Conservation (phyloP, 2,329 filamentous ascomycete species). For the Ophiosphaerella korrae region DNA sequence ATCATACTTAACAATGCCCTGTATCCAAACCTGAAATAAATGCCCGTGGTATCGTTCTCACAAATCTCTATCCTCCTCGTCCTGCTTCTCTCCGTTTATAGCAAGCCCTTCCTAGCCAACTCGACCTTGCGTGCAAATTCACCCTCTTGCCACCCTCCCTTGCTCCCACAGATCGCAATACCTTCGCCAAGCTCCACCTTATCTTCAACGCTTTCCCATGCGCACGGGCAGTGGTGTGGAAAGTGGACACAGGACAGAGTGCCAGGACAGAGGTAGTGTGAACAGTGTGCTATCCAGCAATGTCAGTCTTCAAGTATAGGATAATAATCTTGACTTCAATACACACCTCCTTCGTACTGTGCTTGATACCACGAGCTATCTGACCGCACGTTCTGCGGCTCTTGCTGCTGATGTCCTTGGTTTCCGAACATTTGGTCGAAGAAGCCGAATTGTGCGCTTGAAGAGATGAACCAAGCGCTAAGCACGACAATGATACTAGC, state of each 20-base stretch:
- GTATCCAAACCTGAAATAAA: neutral
- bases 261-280: conserved; percentile 92
- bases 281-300: conserved; percentile 71
- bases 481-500: conserved; percentile 39
- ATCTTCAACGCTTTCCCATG: conserved; percentile 70
- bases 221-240: conserved; percentile 95
- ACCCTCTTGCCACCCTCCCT: conserved; percentile 73
- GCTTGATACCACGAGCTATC: conserved; percentile 81
- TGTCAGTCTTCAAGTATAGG: neutral
- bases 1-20: no score
- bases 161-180: conserved; percentile 73
- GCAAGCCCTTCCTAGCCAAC: conserved; percentile 75
- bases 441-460: conserved; percentile 87
- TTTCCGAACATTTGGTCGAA: conserved; percentile 95
- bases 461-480: conserved; percentile 64
- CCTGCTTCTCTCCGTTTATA: conserved; percentile 53
- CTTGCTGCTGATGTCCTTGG: conserved; percentile 63
- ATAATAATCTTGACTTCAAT: neutral
- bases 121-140: conserved; percentile 79
- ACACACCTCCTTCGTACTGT: conserved; percentile 69
- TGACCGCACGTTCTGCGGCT: conserved; percentile 78
- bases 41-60: neutral
- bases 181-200: conserved; percentile 75
- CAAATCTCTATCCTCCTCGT: neutral
- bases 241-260: conserved; percentile 95